Evolutionary conservation across 495 filamentous ascomycete genomes (phyloP).

Genomic region (Pyrenula aspistea): DNA sequence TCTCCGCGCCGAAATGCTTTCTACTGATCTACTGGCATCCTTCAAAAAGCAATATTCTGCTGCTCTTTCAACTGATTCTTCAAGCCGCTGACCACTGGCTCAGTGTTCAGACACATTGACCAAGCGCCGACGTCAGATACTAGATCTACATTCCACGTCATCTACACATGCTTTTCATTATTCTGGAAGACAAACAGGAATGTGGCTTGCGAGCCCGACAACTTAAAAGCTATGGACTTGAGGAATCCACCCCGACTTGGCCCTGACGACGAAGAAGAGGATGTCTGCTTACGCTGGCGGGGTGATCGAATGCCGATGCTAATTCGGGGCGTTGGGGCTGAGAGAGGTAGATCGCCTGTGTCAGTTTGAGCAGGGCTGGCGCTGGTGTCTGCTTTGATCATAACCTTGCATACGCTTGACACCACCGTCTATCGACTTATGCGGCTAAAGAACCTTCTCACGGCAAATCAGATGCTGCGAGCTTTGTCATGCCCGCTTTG

Average conservation of each 20-base stretch:
- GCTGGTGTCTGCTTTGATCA: not conserved
- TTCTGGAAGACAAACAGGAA: not conserved
- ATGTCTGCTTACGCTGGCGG: not conserved
- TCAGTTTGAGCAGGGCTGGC: not conserved
- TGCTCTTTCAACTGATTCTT: too few species aligned
- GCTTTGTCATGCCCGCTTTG: not conserved
- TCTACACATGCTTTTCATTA: not conserved
- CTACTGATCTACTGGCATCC: not conserved
- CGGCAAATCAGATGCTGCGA: not conserved
- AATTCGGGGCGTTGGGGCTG: not conserved
- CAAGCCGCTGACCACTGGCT: too few species aligned
- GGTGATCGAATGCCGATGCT: not conserved
- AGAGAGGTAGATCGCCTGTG: not conserved
- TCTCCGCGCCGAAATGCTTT: not conserved
- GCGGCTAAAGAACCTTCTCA: not conserved
- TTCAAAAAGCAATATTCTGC: not conserved
- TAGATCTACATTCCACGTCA: not conserved
- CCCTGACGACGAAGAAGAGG: not conserved
- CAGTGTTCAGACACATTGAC: too few species aligned
- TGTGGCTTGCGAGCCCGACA: not conserved
- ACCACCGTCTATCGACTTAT: not conserved
- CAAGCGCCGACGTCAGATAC: too few species aligned
- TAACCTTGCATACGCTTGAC: not conserved
- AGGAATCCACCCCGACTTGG: not conserved
- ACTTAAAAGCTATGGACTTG: not conserved